Percentiles rank a stretch among this genome's conserved stretches.
Conservation (phyloP, 306 rosid species). For the Erythrophleum fordii region DNA sequence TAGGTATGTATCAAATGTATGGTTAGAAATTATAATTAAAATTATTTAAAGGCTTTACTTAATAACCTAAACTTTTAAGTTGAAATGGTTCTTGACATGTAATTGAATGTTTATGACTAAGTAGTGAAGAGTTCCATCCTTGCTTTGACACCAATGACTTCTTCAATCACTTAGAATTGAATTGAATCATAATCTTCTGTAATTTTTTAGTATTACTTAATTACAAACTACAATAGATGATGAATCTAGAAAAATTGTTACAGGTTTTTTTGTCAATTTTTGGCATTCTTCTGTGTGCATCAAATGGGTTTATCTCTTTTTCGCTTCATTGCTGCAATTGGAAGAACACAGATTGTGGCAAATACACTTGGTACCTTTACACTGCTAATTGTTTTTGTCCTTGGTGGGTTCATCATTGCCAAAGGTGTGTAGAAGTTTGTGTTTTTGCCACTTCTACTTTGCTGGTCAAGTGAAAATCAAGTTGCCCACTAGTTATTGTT, state of each 20-base stretch:
- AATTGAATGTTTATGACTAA: background rate
- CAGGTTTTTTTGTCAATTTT: conserved; percentile 82
- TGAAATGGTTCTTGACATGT: background rate
- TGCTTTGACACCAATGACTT: background rate
- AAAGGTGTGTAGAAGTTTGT: conserved; percentile 52
- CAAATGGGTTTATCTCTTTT: conserved; percentile 80
- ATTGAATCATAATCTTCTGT: background rate
- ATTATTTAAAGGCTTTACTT: background rate
- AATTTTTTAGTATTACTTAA: conserved; percentile 13
- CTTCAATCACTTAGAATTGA: background rate
- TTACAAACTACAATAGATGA: conserved; percentile 24
- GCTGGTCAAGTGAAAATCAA: conserved; percentile 21
- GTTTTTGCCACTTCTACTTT: conserved; percentile 1
- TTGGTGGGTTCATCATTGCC: conserved; percentile 88
- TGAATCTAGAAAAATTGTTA: conserved; percentile 2
- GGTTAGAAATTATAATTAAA: too few relatives aligned
- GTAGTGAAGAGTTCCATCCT: background rate
- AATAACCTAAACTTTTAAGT: background rate
- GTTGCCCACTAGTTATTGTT: too few relatives aligned
- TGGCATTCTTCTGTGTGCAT: conserved; percentile 82
- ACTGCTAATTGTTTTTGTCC: conserved; percentile 69
- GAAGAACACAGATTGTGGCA: conserved; percentile 76
- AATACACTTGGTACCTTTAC: conserved; percentile 66
- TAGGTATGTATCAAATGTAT: conserved; percentile 54
- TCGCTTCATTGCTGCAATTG: conserved; percentile 81